Evolutionary conservation across 2,329 filamentous ascomycete genomes (phyloP).

Genomic region (Chrysoporthe deuterocubensis): DNA sequence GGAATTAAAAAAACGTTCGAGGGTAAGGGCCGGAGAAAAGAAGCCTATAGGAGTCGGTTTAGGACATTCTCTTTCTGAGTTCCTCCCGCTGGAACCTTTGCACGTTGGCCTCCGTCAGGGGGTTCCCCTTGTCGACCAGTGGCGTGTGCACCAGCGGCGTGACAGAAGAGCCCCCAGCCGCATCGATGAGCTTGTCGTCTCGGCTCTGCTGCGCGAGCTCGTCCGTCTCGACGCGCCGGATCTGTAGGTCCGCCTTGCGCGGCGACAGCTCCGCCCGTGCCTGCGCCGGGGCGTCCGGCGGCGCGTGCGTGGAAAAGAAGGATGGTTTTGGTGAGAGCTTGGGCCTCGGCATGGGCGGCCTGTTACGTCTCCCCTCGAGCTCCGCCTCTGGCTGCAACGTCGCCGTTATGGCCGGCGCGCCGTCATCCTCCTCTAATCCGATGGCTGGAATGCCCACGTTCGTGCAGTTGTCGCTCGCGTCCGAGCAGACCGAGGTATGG

Average conservation of each 20-base stretch:
- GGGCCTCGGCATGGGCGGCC: slow-evolving; percentile 19
- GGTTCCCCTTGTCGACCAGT: slow-evolving; percentile 26
- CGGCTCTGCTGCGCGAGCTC: slow-evolving; percentile 33
- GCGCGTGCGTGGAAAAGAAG: neutral
- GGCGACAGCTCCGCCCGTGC: slow-evolving; percentile 12
- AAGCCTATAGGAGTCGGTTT: neutral
- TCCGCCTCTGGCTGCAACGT: neutral
- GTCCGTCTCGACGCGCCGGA: slow-evolving; percentile 29
- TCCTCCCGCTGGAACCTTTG: slow-evolving; percentile 32
- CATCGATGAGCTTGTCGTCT: slow-evolving; percentile 36
- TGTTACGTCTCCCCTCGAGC: slow-evolving; percentile 4
- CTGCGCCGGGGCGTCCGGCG: neutral
- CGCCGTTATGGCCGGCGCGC: neutral
- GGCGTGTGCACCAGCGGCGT: slow-evolving; percentile 28
- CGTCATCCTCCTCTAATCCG: slow-evolving; percentile 6
- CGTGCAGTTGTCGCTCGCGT: slow-evolving; percentile 33
- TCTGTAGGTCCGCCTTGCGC: slow-evolving; percentile 14
- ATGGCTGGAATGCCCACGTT: slow-evolving; percentile 32
- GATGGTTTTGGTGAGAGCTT: slow-evolving; percentile 11
- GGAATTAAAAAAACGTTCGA: neutral
- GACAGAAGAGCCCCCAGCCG: slow-evolving; percentile 21
- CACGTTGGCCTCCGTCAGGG: slow-evolving; percentile 36
- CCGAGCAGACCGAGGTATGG: slow-evolving; percentile 31
- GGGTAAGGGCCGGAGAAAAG: neutral
- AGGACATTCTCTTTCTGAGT: slow-evolving; percentile 20